Evolutionary conservation across 345 rosid genomes (phyloP).

Genomic region (Gossypium bickii): DNA sequence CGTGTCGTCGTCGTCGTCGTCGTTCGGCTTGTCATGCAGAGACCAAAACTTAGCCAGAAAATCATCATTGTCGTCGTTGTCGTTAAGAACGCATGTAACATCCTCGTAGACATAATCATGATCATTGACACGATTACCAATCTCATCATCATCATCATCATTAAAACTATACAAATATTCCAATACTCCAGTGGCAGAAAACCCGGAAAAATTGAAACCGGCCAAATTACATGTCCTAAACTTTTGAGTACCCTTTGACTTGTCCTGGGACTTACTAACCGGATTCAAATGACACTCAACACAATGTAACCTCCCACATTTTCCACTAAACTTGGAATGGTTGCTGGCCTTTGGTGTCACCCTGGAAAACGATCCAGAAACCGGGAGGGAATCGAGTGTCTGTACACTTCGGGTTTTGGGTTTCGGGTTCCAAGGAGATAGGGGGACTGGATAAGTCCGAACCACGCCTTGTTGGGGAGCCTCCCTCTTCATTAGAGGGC

Average conservation of each 20-base stretch:
- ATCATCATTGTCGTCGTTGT: background rate
- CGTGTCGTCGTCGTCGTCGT: background rate
- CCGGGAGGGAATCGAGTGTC: conserved; percentile 34
- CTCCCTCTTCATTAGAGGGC: conserved; percentile 52
- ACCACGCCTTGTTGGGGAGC: conserved; percentile 69
- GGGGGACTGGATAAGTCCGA: conserved; percentile 44
- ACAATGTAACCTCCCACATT: conserved; percentile 44
- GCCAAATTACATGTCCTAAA: conserved; percentile 37
- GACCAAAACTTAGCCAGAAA: background rate
- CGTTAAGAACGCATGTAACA: background rate
- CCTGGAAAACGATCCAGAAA: conserved; percentile 40
- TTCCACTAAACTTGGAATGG: conserved; percentile 72
- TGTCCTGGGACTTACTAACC: conserved; percentile 43
- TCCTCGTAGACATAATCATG: conserved; percentile 2
- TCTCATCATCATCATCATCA: conserved; percentile 8
- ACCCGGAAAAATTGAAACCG: conserved; percentile 30
- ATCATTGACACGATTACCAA: conserved; percentile 12
- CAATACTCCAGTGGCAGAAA: conserved; percentile 48
- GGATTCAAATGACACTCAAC: conserved; percentile 42
- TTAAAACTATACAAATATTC: conserved; percentile 32
- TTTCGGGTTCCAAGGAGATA: conserved; percentile 39
- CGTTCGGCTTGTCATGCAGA: background rate
- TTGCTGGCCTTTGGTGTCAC: conserved; percentile 44
- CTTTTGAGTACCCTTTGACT: conserved; percentile 56
- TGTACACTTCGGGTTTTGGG: conserved; percentile 30